Percentiles rank a stretch among this genome's conserved stretches.
phyloP scores from a whole-genome alignment of 140 eudicot species.

The Oenanthe javanica region DNA sequence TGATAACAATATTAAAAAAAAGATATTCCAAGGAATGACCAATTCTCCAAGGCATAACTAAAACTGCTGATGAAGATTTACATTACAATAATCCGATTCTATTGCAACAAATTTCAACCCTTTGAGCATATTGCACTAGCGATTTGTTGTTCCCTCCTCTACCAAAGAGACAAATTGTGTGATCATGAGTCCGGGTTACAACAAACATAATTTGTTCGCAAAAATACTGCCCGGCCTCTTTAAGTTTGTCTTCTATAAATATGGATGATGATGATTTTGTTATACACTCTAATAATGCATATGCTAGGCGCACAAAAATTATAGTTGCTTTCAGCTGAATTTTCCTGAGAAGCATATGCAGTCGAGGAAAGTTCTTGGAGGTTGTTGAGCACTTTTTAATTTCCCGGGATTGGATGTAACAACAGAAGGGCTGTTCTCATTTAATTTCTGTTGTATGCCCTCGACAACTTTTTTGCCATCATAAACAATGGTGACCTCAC shows the following conservation, averaged over 20 bases:
- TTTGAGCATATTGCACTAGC: neutral
- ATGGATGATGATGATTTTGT: neutral
- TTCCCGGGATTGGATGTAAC: constrained; percentile 29
- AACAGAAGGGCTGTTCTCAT: constrained; percentile 14
- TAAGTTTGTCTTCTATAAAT: neutral
- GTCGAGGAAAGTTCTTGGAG: constrained; percentile 45
- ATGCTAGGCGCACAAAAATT: neutral
- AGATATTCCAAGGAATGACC: neutral
- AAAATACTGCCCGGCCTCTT: neutral
- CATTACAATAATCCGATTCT: neutral
- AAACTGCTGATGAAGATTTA: neutral
- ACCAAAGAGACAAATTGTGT: neutral
- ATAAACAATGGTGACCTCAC: constrained; percentile 52
- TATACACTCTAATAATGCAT: neutral
- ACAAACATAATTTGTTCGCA: neutral
- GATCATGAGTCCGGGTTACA: neutral
- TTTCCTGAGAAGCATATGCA: constrained; percentile 63
- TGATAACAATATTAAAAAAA: too few relatives aligned
- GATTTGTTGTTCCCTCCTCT: neutral
- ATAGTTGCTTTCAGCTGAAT: constrained; percentile 18
- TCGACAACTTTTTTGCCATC: constrained; percentile 35
- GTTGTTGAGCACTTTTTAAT: constrained; percentile 14
- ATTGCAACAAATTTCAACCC: neutral
- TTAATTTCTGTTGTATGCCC: constrained; percentile 15
- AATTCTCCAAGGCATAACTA: neutral